phyloP scores from a whole-genome alignment of 2,329 filamentous ascomycete species.

The Hysterium pulicare region DNA sequence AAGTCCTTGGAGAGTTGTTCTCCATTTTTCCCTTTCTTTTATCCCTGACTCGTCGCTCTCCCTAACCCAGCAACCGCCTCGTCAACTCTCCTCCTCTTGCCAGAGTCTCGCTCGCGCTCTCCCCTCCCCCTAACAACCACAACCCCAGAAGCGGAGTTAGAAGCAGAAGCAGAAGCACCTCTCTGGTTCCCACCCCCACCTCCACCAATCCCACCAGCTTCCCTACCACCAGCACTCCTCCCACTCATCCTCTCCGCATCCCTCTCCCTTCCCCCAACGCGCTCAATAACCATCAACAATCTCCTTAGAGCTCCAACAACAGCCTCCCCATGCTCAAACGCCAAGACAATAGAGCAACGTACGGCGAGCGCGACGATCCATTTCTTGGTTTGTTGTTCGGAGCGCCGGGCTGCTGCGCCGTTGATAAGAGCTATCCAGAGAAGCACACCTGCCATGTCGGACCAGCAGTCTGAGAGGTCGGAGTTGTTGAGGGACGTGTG shows the following conservation, averaged over 20 bases:
- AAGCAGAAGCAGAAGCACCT: background rate
- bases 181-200: background rate
- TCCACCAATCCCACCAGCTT: background rate
- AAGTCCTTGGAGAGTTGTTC: no score
- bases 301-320: constrained; percentile 25
- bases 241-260: background rate
- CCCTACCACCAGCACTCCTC: no score
- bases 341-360: constrained; percentile 29
- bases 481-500: constrained; percentile 25
- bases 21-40: no score
- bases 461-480: constrained; percentile 32
- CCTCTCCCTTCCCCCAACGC: constrained; percentile 7
- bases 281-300: constrained; percentile 24
- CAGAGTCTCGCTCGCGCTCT: background rate
- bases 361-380: constrained; percentile 33
- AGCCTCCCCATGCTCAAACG: constrained; percentile 34
- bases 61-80: constrained; percentile 4
- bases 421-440: constrained; percentile 33
- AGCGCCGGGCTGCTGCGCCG: constrained; percentile 22
- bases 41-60: no score
- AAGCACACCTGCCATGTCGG: constrained; percentile 37
- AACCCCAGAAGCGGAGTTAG: background rate
- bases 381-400: constrained; percentile 9
- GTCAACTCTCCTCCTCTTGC: constrained; percentile 15
- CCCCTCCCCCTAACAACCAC: background rate